phyloP scores from a whole-genome alignment of 2,329 filamentous ascomycete genomes.

The Penicillium sp. region DNA sequence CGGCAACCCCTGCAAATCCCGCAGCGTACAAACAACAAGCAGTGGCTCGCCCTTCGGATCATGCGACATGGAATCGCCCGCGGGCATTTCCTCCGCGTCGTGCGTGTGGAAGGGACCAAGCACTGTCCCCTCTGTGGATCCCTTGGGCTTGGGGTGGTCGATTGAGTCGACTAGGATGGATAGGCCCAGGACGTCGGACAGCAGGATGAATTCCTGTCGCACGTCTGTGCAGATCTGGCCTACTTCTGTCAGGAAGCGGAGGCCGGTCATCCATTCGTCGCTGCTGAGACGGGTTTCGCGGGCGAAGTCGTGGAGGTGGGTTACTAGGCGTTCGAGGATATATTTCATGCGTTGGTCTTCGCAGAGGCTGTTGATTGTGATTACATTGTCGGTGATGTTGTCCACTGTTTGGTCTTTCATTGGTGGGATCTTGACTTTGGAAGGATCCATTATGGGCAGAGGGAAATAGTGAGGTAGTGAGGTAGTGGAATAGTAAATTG shows the following conservation, averaged over 20 bases:
- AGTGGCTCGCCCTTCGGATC: conserved; percentile 68
- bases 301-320: conserved; percentile 78
- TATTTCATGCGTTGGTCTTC: conserved; percentile 65
- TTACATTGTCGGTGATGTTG: conserved; percentile 75
- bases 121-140: conserved; percentile 73
- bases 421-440: conserved; percentile 41
- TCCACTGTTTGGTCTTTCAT: conserved; percentile 72
- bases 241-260: conserved; percentile 68
- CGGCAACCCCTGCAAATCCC: conserved; percentile 62
- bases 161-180: conserved; percentile 78
- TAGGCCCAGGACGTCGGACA: conserved; percentile 75
- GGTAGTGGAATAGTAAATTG: neutral
- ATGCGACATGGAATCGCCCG: conserved; percentile 63
- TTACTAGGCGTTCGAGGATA: conserved; percentile 69
- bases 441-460: conserved; percentile 40
- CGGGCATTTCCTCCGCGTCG: conserved; percentile 58
- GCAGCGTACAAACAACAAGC: conserved; percentile 70
- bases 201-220: conserved; percentile 78
- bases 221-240: conserved; percentile 73
- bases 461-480: too few relatives aligned
- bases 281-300: conserved; percentile 73
- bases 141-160: conserved; percentile 73
- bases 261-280: conserved; percentile 72
- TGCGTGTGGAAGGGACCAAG: conserved; percentile 82
- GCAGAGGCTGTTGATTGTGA: conserved; percentile 71